Evolutionary conservation across 1,284 basidiomycete species (phyloP).

Genomic region (Meira miltonrushii): DNA sequence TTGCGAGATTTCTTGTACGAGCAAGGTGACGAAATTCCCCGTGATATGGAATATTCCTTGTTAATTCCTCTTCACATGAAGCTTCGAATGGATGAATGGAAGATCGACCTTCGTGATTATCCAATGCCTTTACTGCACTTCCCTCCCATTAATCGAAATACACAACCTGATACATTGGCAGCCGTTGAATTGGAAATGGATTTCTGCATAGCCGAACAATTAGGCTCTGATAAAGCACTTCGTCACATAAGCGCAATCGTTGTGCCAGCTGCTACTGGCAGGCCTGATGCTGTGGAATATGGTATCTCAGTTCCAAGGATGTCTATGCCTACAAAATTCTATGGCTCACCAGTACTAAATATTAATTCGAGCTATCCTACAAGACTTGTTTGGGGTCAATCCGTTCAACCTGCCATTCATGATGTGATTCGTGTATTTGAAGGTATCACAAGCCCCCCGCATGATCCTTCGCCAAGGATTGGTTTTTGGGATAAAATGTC

Average conservation of each 20-base stretch:
- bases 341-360: slow-evolving; percentile 64
- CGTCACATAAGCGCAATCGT: slow-evolving; percentile 43
- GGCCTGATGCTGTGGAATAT: slow-evolving; percentile 59
- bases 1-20: slow-evolving; percentile 68
- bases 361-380: slow-evolving; percentile 68
- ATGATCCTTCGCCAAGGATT: slow-evolving; percentile 77
- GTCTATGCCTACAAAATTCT: slow-evolving; percentile 90
- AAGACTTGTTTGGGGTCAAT: slow-evolving; percentile 82
- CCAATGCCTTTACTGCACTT: slow-evolving; percentile 58
- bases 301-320: slow-evolving; percentile 76
- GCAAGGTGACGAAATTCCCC: slow-evolving; percentile 68
- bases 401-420: slow-evolving; percentile 77
- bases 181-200: slow-evolving; percentile 68
- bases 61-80: slow-evolving; percentile 77
- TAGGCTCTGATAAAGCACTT: slow-evolving; percentile 62
- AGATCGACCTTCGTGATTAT: slow-evolving; percentile 70
- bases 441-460: slow-evolving; percentile 70
- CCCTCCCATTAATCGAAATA: slow-evolving; percentile 44
- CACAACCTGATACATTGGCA: slow-evolving; percentile 46
- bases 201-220: slow-evolving; percentile 83
- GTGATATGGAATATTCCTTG: slow-evolving; percentile 69
- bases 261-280: slow-evolving; percentile 50
- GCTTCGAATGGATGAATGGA: slow-evolving; percentile 64
- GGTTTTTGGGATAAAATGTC: slow-evolving; percentile 92
- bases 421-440: slow-evolving; percentile 82